Base-by-base conservation (phyloP, 1,139 yeast species). In the Candida tetrigidarum region DNA sequence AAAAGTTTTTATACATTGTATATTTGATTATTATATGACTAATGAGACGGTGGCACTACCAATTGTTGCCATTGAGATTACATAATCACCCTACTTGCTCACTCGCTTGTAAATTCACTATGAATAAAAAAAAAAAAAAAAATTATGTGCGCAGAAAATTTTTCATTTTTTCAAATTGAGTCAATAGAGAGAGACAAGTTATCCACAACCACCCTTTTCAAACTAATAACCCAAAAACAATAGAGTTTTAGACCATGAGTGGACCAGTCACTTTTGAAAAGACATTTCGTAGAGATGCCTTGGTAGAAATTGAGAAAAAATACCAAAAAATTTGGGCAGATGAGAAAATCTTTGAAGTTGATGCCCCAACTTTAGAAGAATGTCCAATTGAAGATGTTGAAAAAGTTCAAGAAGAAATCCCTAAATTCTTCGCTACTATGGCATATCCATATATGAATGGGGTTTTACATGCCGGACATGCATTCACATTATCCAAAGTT, bases 381-480 rank as follows among this genome's bases (percentile, higher is more conserved):
- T 75, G 70, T 46, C 82, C 85, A 42, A 77, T 76, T 37, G 75
- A 80, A 43, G 77, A 81, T 47, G 69, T 78, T 44, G 96, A 85
- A 42, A 89, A 86, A 60, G 76, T 93, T 52, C 91, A 89, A 59
- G 78, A 75, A 50, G 78, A 84, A 59, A 78, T 86, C 64, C 98
- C 99, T 47, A 95, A 95, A 68, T 87, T 78, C 69, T 86, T 90
- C 74, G 81, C 90, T 18, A 86, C 96, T 42, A 92, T 95, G 97
- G 99, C 99, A 10, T 95, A 89, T 63, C 99, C 99, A 34, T 95
- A 95, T 71, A 93, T 93, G 98, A 95, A 95, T 67, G 99, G 99
- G 74, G 93, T 90, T 46, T 78, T 95, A 55, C 99, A 95, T 61
- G 98, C 97, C 42, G 99, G 99, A 45, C 99, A 95, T 67, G 83